Evolutionary conservation across 73 alveolate species (phyloP), one percentile per base, ranked within the genome.

Genomic region (Stentor roeselii): DNA sequence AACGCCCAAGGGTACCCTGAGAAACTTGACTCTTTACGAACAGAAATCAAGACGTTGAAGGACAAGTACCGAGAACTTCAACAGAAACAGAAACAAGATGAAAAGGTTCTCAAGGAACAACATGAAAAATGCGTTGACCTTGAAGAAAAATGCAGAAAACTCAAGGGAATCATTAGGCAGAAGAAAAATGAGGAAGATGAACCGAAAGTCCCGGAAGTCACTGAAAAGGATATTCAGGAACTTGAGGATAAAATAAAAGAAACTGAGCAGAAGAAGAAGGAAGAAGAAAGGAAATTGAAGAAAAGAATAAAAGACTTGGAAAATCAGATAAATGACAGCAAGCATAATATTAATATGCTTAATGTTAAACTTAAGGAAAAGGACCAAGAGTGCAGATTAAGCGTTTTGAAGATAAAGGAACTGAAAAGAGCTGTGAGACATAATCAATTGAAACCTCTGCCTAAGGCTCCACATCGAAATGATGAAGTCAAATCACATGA

Each of bases 141-240:
- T 34, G 84, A 76, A 76, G 84, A 76, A 76, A 76, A 76, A 76
- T 76, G 84, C 76, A 32, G 84, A 36, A 76, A 76, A 76, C 75
- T 76, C 1, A 76, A 36, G 37, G 84, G 60, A 34, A 36, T 76
- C 35, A 76, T 76, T 0, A 76, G 36, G 31, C 78, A 36, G 34
- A 76, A 76, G 36, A 76, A 76, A 34, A 15, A 76, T 21, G 76
- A 76, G n/a, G 61, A 76, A 76, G 84, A 76, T 2, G 61, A 76
- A 36, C 78, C 84, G 0, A 76, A 36, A 38, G 60, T 38, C n/a
- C 21, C 37, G 36, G 89, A 21, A n/a, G 39, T 83, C 36, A 76
- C 84, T 36, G 78, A 84, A 39, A 78, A 34, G 2, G 84, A 76
- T 76, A 40, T 76, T 21, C 21, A 15, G 32, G 76, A 76, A 38